Evolutionary conservation across 768 basidiomycete genomes (phyloP).

Genomic region (Cyclocybe aegerita): DNA sequence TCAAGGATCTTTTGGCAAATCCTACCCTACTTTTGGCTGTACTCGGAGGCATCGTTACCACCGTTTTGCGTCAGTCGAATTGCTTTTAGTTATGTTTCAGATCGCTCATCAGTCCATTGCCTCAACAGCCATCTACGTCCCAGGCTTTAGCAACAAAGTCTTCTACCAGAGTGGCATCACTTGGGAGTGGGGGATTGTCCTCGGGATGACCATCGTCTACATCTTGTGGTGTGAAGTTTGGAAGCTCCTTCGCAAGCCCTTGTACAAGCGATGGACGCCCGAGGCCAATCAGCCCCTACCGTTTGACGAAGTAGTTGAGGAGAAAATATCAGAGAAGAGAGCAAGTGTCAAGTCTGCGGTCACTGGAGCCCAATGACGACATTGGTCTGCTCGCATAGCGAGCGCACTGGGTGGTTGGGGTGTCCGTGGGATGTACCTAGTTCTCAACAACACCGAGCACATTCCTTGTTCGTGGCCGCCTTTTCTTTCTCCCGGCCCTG

Average conservation of each 20-base stretch:
- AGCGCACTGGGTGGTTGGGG: too few relatives aligned
- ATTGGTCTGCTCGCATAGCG: too few relatives aligned
- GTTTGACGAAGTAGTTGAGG: not conserved
- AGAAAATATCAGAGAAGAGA: too few relatives aligned
- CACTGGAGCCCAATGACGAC: too few relatives aligned
- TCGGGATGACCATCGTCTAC: conserved; percentile 36
- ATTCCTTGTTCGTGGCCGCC: too few relatives aligned
- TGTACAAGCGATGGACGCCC: conserved; percentile 28
- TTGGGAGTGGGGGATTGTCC: conserved; percentile 40
- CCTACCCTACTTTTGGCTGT: conserved; percentile 34
- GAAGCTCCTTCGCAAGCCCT: conserved; percentile 30
- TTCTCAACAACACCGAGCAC: too few relatives aligned
- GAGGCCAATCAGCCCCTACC: not conserved
- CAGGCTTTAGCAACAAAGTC: conserved; percentile 33
- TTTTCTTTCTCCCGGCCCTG: too few relatives aligned
- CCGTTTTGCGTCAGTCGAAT: conserved; percentile 32
- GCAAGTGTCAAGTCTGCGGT: too few relatives aligned
- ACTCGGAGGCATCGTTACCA: conserved; percentile 32
- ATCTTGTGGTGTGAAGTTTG: conserved; percentile 37
- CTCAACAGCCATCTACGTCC: conserved; percentile 34
- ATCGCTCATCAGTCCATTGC: not conserved
- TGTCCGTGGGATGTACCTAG: too few relatives aligned
- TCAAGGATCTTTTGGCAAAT: conserved; percentile 35
- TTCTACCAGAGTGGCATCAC: conserved; percentile 37
- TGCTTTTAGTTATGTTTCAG: not conserved